Conservation (phyloP, 306 rosid genomes). For the Herpetospermum pedunculosum region DNA sequence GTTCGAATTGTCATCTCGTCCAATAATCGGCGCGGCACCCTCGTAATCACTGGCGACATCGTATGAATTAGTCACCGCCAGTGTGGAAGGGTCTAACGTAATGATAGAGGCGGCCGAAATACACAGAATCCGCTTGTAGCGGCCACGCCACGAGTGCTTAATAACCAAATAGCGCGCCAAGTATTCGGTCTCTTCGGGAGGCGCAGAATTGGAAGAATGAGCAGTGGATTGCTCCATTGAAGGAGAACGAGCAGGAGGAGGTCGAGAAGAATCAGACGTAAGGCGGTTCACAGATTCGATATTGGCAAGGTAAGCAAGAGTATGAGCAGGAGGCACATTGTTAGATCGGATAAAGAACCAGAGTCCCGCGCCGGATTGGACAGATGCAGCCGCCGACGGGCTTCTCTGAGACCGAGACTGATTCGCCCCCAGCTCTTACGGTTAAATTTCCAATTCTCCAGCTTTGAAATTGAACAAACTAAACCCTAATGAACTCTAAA, state of each 20-base stretch:
- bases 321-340: constrained; percentile 73
- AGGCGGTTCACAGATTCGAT: constrained; percentile 54
- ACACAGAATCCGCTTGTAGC: constrained; percentile 87
- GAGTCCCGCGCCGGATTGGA: constrained; percentile 45
- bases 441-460: constrained; percentile 24
- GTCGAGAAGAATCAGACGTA: constrained; percentile 45
- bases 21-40: constrained; percentile 50
- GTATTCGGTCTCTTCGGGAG: constrained; percentile 80
- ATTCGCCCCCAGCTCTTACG: constrained; percentile 98
- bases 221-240: constrained; percentile 14
- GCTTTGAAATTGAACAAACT: constrained; percentile 24
- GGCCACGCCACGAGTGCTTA: constrained; percentile 99
- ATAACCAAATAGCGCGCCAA: constrained; percentile 70
- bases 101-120: constrained; percentile 43
- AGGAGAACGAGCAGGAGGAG: neutral
- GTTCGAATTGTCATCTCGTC: constrained; percentile 73
- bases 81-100: constrained; percentile 81
- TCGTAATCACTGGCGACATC: constrained; percentile 63
- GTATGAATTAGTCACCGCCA: constrained; percentile 73
- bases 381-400: constrained; percentile 43
- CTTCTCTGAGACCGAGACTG: constrained; percentile 80
- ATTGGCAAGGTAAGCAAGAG: constrained; percentile 65
- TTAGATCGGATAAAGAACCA: constrained; percentile 61
- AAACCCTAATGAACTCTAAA: constrained; percentile 16
- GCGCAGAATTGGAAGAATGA: constrained; percentile 17